phyloP scores from a whole-genome alignment of 257 asterid species.

The Ophiorrhiza pumila region DNA sequence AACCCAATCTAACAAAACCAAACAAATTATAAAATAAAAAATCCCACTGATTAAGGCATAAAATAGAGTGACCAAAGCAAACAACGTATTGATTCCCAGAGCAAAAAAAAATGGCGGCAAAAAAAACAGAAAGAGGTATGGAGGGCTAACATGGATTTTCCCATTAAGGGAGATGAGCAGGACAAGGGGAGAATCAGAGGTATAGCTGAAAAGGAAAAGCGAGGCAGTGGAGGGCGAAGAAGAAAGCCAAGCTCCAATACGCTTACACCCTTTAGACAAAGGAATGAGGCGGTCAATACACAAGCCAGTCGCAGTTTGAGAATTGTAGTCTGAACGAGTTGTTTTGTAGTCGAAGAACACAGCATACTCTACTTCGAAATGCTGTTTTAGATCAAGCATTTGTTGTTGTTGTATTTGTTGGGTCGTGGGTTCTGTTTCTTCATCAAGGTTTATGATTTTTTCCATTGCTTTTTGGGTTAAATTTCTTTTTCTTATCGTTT shows the following conservation, averaged over 20 bases:
- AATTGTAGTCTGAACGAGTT: neutral
- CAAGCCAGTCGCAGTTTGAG: neutral
- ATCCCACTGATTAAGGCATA: neutral
- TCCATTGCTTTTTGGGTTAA: neutral
- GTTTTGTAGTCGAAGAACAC: conserved; percentile 7
- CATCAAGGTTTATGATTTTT: neutral
- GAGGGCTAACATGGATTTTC: conserved; percentile 8
- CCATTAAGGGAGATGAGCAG: conserved; percentile 10
- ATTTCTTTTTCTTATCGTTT: too few relatives aligned
- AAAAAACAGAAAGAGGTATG: neutral
- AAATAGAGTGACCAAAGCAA: neutral
- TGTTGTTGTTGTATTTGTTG: neutral
- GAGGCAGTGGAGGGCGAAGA: conserved; percentile 11
- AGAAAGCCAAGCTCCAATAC: conserved; percentile 8
- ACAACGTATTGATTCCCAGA: neutral
- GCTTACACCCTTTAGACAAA: neutral
- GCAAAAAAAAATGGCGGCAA: neutral
- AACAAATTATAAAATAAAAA: neutral
- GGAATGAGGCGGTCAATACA: neutral
- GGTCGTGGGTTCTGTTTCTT: neutral
- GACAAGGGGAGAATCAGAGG: neutral
- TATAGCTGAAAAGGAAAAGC: conserved; percentile 1
- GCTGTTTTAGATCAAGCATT: neutral
- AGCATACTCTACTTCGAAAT: conserved; percentile 1
- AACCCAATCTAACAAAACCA: too few relatives aligned